phyloP scores from a whole-genome alignment of 2,329 filamentous ascomycete species.

The Colletotrichum cordylinicola region DNA sequence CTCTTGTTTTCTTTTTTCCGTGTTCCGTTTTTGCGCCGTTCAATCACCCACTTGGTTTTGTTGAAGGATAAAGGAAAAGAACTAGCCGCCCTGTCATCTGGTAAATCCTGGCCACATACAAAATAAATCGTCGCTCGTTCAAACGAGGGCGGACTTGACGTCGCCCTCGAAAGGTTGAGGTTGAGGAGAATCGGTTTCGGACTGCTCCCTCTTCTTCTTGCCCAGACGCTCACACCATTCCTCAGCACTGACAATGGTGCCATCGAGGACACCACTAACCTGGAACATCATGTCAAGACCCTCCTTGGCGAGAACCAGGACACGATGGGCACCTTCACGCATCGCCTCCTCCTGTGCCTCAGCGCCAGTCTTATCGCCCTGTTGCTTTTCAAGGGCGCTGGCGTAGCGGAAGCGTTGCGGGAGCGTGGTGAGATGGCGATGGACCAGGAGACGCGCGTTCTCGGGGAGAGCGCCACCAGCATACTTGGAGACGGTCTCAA shows the following conservation, averaged over 20 bases:
- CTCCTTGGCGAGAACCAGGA: conserved; percentile 86
- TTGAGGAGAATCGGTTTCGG: conserved; percentile 29
- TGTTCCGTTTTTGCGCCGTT: conserved; percentile 18
- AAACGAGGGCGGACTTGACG: conserved; percentile 27
- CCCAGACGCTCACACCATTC: conserved; percentile 86
- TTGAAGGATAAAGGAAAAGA: not conserved
- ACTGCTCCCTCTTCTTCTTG: conserved; percentile 33
- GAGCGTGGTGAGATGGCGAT: conserved; percentile 81
- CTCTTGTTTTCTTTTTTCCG: conserved; percentile 13
- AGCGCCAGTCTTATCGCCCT: conserved; percentile 32
- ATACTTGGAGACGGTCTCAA: conserved; percentile 86
- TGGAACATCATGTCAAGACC: conserved; percentile 94
- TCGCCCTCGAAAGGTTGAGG: conserved; percentile 30
- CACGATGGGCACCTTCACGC: conserved; percentile 71
- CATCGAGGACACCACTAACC: conserved; percentile 85
- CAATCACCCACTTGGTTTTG: conserved; percentile 12
- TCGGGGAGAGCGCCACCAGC: conserved; percentile 90
- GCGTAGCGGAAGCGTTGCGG: conserved; percentile 84
- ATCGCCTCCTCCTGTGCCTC: conserved; percentile 45
- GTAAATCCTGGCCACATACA: not conserved
- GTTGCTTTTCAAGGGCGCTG: conserved; percentile 50
- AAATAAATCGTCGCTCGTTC: conserved; percentile 7
- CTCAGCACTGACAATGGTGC: conserved; percentile 89
- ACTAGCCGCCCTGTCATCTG: not conserved
- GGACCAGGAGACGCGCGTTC: conserved; percentile 84